Conservation (phyloP, 192 early-diverging fungal genomes). For the Blastocladiella britannica region DNA sequence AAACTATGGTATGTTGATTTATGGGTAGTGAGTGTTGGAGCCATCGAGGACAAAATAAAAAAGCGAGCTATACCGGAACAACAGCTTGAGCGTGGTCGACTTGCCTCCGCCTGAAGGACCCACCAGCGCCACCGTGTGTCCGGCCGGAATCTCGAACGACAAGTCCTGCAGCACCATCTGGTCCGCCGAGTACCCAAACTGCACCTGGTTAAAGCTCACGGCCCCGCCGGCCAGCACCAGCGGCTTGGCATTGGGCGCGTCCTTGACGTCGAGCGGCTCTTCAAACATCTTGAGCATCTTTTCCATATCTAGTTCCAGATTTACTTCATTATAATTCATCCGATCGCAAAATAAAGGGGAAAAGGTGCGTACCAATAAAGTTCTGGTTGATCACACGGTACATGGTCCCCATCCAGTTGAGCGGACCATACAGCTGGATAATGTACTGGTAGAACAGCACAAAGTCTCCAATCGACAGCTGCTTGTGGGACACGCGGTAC, state of each 20-base stretch:
- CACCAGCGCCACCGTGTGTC: conserved; percentile 55
- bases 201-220: conserved; percentile 44
- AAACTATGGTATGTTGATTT: too few species aligned
- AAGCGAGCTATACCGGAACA: too few species aligned
- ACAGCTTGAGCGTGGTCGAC: conserved; percentile 51
- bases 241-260: conserved; percentile 34
- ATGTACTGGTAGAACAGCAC: conserved; percentile 73
- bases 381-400: conserved; percentile 71
- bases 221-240: conserved; percentile 33
- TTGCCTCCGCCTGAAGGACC: conserved; percentile 56
- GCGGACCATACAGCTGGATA: conserved; percentile 72
- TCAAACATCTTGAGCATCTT: conserved; percentile 80
- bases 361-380: conserved; percentile 21
- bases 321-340: too few species aligned
- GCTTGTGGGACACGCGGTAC: conserved; percentile 49
- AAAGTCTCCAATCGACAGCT: conserved; percentile 62
- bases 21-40: too few species aligned
- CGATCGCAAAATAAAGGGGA: conserved; percentile 13
- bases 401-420: conserved; percentile 80
- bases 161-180: conserved; percentile 49
- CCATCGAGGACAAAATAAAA: too few species aligned
- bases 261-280: conserved; percentile 37
- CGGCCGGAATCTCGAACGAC: conserved; percentile 43
- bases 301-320: conserved; percentile 59
- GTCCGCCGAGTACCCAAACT: conserved; percentile 47